Base-by-base conservation (phyloP, 805 yeast genomes). In the Saccharomyces mikatae region DNA sequence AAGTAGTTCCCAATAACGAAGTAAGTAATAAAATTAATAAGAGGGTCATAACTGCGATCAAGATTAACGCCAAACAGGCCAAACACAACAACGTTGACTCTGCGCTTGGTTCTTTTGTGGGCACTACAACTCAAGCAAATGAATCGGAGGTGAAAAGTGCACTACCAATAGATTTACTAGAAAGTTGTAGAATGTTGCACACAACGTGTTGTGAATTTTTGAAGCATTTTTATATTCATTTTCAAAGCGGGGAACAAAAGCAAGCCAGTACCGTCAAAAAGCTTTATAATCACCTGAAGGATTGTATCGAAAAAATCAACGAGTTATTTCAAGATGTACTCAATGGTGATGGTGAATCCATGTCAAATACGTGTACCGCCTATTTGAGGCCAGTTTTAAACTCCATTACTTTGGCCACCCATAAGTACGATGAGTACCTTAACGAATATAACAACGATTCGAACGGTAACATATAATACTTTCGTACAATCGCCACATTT, bases 121-220 rank as follows among this genome's bases (percentile, higher is more conserved):
- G 66, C 2, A 59, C 55, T 32, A 55, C 63, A 22, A 48, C 48
- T 2, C 67, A 62, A 31, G 59, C 63, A 26, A 68, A 64, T 4
- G 60, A 59, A 6, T 64, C 63, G 17, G 75, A 73, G 47, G 61
- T 67, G 2, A 67, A 63, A 51, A 63, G 71, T 5, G 62, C 58
- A 6, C 60, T 72, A n/a, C 76, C 75, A n/a, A 52, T 52, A 3
- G 69, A 65, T 10, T 58, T 75, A 1, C 54, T 80, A 10, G 87
- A 83, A 50, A 74, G 77, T 48, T 71, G 87, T 41, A 71, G 83
- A 51, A 68, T 85, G 46, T 76, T 85, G 14, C 91, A 87, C 64
- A 80, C 85, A 0, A 85, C 94, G 0, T 81, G 91, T 2, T 76
- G 84, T 41, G 95, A 87, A 66, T 87, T 87, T 64, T 69, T 87